Evolutionary conservation across 164 flowering plant species (phyloP).

Genomic region (Liquidambar formosana): DNA sequence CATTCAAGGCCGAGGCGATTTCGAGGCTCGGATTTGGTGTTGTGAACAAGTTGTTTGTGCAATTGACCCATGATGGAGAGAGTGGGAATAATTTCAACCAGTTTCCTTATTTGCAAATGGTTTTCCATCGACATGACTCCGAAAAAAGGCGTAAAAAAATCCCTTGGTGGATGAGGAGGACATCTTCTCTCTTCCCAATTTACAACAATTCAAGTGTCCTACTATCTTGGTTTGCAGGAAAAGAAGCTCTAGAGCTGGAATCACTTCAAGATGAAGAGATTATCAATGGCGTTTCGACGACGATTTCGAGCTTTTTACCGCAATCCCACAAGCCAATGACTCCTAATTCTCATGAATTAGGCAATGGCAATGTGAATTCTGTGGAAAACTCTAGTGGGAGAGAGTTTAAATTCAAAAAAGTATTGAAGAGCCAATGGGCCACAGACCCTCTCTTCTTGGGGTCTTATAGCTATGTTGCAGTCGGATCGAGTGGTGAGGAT

Average conservation of each 20-base stretch:
- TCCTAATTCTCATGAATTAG: conserved; percentile 15
- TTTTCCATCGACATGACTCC: conserved; percentile 51
- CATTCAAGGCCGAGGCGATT: conserved; percentile 68
- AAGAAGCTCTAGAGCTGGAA: conserved; percentile 87
- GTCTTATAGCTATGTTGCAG: conserved; percentile 87
- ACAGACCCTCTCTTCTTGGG: conserved; percentile 94
- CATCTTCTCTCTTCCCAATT: conserved; percentile 71
- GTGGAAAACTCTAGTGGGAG: conserved; percentile 7
- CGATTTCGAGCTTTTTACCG: conserved; percentile 48
- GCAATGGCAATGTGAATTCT: conserved; percentile 40
- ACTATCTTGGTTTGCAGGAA: conserved; percentile 90
- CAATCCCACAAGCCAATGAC: conserved; percentile 8
- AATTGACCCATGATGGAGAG: conserved; percentile 28
- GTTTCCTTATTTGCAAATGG: conserved; percentile 76
- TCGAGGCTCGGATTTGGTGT: conserved; percentile 84
- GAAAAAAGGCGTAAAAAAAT: conserved; percentile 45
- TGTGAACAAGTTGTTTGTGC: conserved; percentile 84
- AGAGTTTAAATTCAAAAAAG: conserved; percentile 36
- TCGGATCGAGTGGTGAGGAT: conserved; percentile 89
- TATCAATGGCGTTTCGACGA: conserved; percentile 57
- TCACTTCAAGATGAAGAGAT: conserved; percentile 68
- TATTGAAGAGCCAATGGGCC: conserved; percentile 85
- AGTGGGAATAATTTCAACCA: conserved; percentile 5
- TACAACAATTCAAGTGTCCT: conserved; percentile 62
- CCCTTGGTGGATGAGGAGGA: conserved; percentile 93